A percentile compares a stretch with the other conserved stretches of the same genome.
phyloP scores from a whole-genome alignment of 78 protist genomes.

The slime mould (Dictyostelium discoideum) region DNA sequence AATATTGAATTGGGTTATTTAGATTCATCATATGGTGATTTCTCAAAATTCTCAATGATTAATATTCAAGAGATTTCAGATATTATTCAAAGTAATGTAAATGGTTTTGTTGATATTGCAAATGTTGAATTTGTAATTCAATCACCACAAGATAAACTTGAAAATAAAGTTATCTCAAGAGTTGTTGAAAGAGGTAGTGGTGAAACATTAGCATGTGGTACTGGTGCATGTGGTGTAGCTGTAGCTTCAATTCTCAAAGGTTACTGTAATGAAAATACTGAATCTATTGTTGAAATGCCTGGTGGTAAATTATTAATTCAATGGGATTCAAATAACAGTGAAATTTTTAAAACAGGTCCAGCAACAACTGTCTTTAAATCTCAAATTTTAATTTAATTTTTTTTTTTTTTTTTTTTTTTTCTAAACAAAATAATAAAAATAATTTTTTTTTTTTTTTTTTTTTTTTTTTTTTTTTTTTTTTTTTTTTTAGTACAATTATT shows the following conservation, averaged over 20 bases:
- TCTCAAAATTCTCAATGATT: background rate
- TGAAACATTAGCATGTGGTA: constrained; percentile 87
- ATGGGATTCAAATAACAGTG: constrained; percentile 6
- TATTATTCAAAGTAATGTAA: constrained; percentile 19
- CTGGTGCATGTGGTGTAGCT: constrained; percentile 87
- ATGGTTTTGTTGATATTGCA: constrained; percentile 29
- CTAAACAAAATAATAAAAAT: no score
- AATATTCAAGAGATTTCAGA: constrained; percentile 24
- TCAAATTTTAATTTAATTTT: background rate
- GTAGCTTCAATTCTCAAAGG: constrained; percentile 43
- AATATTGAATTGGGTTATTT: constrained; percentile 22
- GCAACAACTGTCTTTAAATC: constrained; percentile 62
- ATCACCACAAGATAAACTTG: background rate
- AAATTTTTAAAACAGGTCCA: constrained; percentile 79
- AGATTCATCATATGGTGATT: background rate
- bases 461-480: no score
- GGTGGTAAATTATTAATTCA: constrained; percentile 77
- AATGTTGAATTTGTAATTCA: constrained; percentile 78
- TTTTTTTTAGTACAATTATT: no score
- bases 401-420: no score
- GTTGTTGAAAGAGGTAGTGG: constrained; percentile 85
- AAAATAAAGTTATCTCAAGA: constrained; percentile 12
- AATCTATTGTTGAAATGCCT: constrained; percentile 41
- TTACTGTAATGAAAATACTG: background rate
- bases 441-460: no score